Evolutionary conservation across 306 rosid species (phyloP).

Genomic region (Argentina anserina): DNA sequence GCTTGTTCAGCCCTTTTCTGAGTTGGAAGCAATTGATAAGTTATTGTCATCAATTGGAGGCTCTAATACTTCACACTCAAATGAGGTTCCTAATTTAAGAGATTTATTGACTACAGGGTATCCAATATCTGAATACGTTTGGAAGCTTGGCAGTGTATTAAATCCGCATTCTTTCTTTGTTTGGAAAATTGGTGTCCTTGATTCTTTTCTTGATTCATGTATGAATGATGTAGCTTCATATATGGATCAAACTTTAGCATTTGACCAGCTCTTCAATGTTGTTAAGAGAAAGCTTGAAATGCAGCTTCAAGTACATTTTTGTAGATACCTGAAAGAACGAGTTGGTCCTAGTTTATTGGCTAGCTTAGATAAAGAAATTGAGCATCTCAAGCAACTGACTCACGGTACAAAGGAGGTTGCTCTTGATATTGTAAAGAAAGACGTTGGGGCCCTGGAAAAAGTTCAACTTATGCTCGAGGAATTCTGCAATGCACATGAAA

Average conservation of each 20-base stretch:
- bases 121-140: constrained; percentile 66
- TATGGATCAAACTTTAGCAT: constrained; percentile 83
- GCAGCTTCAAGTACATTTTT: constrained; percentile 72
- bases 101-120: constrained; percentile 72
- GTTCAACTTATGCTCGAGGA: constrained; percentile 77
- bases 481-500: constrained; percentile 87
- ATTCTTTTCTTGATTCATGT: constrained; percentile 86
- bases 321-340: constrained; percentile 65
- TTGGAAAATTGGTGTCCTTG: constrained; percentile 79
- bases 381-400: constrained; percentile 56
- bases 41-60: constrained; percentile 48
- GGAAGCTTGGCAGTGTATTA: constrained; percentile 73
- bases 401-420: constrained; percentile 49
- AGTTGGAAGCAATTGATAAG: constrained; percentile 69
- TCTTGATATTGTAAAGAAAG: constrained; percentile 54
- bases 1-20: constrained; percentile 69
- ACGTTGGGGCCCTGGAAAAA: constrained; percentile 50
- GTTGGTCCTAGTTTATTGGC: constrained; percentile 67
- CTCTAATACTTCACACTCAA: constrained; percentile 39
- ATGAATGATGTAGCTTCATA: constrained; percentile 78
- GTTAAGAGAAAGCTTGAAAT: constrained; percentile 79
- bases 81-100: constrained; percentile 44
- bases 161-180: constrained; percentile 69
- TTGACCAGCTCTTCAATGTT: constrained; percentile 74
- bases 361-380: constrained; percentile 70